Base-by-base conservation (phyloP, 179 eudicot genomes). In the Corrigiola litoralis region DNA sequence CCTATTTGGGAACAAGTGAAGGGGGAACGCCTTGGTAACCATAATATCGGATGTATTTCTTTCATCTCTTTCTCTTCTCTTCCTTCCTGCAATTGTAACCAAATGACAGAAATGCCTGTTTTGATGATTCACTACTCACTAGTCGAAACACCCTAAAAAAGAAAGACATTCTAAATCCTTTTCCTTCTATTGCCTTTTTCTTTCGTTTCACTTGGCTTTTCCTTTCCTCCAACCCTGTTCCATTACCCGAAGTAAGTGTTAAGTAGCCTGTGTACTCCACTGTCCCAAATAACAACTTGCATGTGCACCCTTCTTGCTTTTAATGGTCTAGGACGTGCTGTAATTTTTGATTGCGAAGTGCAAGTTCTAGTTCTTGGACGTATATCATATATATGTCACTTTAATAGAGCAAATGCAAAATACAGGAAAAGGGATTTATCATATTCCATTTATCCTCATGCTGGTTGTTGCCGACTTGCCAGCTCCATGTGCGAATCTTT, bases 391-490 rank as follows among this genome's bases (percentile, higher is more conserved):
- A 34, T 12, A 48, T 28, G 41, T 53, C 47, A 9, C 34, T 49
- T 40, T 61, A 14, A 27, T 50, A 52, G 36, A 12, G 38, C 38
- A 55, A 38, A 34, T 34, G 37, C 44, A 27, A 16, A 32, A 3
- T 46, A 56, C 34, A 34, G 56, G 38, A 63, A 45, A 52, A 41
- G 56, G 46, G 38, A 54, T 31, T 61, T 28, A 18, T 36, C 21
- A 51, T 36, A 65, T 52, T 52, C 49, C 59, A 48, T 18, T 12
- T 25, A 20, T 54, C 45, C 45, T 57, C 18, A 23, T 67, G 55
- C 28, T 42, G 71, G 71, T 67, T 44, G 71, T 67, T 67, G 57
- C 71, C 71, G 63, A 59, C 59, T 58, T n/a, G n/a, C n/a, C n/a
- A n/a, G n/a, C n/a, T 28, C 41, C 58, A 49, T 50, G 65, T 48